Evolutionary conservation across 1,284 basidiomycete species (phyloP), one percentile per base, ranked within the genome.

Genomic region (Apiotrichum mycotoxinovorans): DNA sequence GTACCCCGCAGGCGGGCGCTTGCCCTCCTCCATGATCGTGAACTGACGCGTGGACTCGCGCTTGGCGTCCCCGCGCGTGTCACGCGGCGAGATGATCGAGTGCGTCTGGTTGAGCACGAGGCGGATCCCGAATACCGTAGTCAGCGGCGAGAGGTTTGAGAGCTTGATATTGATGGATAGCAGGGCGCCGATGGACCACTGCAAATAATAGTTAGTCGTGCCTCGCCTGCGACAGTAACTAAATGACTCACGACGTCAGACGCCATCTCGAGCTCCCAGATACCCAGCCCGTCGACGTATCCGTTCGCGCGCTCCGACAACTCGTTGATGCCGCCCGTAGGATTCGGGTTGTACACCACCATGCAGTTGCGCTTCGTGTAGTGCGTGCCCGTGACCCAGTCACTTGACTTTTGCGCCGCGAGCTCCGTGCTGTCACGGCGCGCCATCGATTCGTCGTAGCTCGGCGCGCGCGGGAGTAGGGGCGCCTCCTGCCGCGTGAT

Each of bases 281-380:
- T 46, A 2, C 66, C 66, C 11, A 67, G 52, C 4, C 54, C 60
- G 2, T 27, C 43, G 12, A 56, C 60, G 12, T 56, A 37, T 0
- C 66, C 64, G 20, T 40, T 52, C 17, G 43, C 49, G 4, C 38
- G 40, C 38, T 64, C 60, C 25, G 57, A 51, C 14, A 67, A 50
- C 23, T 58, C 50, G 11, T 41, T 65, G 10, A 59, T 47, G 1
- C 60, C 62, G 22, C 62, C 64, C 2, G 30, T 35, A n/a, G 60
- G 56, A 37, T 62, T 57, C 1, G 66, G 66, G 46, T 67, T 67
- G 47, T 66, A 66, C 41, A 55, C 47, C 2, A 55, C 23, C 54
- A 55, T 55, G 33, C 42, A 27, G 22, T 38, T 51, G 14, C 48
- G 40, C 33, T 56, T 50, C 15, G 15, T 22, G 20, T 15, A 18